phyloP scores from a whole-genome alignment of 306 rosid genomes.

The Castanea crenata region DNA sequence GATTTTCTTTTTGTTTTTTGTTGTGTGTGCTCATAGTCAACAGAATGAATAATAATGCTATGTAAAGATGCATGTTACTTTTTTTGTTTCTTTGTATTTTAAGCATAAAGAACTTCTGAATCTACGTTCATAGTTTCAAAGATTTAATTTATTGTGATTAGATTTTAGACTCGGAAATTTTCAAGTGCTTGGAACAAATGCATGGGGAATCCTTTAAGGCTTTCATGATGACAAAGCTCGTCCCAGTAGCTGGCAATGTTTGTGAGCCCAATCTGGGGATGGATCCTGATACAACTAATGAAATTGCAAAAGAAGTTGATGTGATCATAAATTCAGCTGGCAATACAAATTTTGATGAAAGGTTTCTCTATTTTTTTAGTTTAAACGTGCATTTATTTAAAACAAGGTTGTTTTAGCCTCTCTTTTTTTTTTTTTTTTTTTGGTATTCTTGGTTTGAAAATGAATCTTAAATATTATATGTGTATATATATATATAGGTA shows the following conservation, averaged over 20 bases:
- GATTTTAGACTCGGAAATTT: slow-evolving; percentile 45
- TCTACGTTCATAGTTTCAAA: neutral
- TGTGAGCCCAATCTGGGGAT: slow-evolving; percentile 48
- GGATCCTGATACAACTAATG: slow-evolving; percentile 20
- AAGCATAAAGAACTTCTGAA: neutral
- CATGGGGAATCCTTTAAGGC: slow-evolving; percentile 40
- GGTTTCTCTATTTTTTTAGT: slow-evolving; percentile 12
- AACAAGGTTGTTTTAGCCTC: neutral
- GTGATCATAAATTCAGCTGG: slow-evolving; percentile 58
- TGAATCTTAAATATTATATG: no score
- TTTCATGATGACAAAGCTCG: slow-evolving; percentile 47
- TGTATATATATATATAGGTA: slow-evolving; percentile 19
- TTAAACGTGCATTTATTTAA: neutral
- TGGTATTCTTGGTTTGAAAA: neutral
- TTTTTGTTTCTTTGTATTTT: neutral
- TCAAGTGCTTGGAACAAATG: slow-evolving; percentile 35
- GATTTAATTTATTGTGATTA: neutral
- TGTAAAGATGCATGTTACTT: no score
- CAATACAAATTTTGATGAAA: slow-evolving; percentile 52
- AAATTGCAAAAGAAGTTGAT: slow-evolving; percentile 41
- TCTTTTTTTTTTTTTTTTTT: no score
- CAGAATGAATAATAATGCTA: no score
- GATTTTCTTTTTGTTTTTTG: no score
- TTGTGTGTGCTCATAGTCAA: no score
- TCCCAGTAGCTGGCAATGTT: slow-evolving; percentile 51